Percentiles rank a stretch among this genome's conserved stretches.
These are phyloP conservation scores for Colletotrichum sidae DNA, from an alignment of 2,329 filamentous ascomycete species.

Conservation along the genomic window DNA sequence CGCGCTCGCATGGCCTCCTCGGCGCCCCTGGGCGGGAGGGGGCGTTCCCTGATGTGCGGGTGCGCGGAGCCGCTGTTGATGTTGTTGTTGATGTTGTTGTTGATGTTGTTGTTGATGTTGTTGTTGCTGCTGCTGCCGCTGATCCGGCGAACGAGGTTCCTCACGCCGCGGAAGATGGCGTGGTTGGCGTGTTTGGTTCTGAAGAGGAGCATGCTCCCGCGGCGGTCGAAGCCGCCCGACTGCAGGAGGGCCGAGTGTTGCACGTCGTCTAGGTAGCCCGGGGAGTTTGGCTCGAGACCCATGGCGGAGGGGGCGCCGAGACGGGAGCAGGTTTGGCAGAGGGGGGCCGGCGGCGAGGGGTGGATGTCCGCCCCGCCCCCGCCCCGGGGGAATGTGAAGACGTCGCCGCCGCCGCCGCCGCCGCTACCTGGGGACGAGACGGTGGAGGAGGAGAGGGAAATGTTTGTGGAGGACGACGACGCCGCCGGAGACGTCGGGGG, in stretches of 20 bases:
- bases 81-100: neutral
- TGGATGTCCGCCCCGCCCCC: constrained; percentile 15
- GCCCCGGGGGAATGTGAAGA: constrained; percentile 36
- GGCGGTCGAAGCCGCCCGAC: constrained; percentile 9
- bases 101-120: neutral
- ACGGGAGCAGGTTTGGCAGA: constrained; percentile 34
- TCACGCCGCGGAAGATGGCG: constrained; percentile 34
- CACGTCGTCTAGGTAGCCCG: constrained; percentile 25
- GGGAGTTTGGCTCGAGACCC: constrained; percentile 23
- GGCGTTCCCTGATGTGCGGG: constrained; percentile 4
- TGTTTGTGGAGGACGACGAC: constrained; percentile 39
- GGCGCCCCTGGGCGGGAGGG: constrained; percentile 28
- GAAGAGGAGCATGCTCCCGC: constrained; percentile 16
- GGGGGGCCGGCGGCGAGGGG: constrained; percentile 20
- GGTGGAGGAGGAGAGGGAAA: constrained; percentile 38
- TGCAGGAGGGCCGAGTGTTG: neutral
- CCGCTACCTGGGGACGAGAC: constrained; percentile 19
- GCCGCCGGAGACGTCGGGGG: constrained; percentile 45
- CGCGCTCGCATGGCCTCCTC: constrained; percentile 16
- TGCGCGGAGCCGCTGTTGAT: too few relatives aligned
- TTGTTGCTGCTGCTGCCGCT: constrained; percentile 25
- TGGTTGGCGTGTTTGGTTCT: constrained; percentile 27
- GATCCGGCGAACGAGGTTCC: constrained; percentile 32
- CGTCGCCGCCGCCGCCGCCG: constrained; percentile 27
- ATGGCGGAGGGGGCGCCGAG: constrained; percentile 33